phyloP scores from a whole-genome alignment of 176 grass and related monocot genomes.

The Typha latifolia region DNA sequence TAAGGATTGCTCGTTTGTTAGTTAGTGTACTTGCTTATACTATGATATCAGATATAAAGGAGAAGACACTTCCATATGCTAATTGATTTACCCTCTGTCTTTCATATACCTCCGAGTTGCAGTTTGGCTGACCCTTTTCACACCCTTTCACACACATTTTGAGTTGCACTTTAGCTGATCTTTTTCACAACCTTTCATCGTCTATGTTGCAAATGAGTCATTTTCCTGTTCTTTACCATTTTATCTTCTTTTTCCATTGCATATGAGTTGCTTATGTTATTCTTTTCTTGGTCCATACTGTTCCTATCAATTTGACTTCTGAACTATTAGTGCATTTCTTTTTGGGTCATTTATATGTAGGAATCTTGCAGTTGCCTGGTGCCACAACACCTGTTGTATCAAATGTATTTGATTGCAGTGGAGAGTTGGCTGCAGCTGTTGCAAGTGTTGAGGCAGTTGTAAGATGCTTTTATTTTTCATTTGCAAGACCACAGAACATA shows the following conservation, averaged over 20 bases:
- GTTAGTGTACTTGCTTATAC: too few relatives aligned
- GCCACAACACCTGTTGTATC: constrained; percentile 74
- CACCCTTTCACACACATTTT: too few relatives aligned
- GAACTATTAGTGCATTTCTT: constrained; percentile 1
- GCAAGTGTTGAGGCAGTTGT: constrained; percentile 88
- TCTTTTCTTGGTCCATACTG: not conserved
- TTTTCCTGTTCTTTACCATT: not conserved
- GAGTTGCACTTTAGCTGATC: too few relatives aligned
- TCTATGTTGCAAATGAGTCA: not conserved
- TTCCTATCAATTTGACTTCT: constrained; percentile 2
- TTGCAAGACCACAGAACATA: not conserved
- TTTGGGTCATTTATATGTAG: constrained; percentile 35
- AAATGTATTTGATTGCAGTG: constrained; percentile 66
- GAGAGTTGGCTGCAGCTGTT: constrained; percentile 59
- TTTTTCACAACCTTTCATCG: too few relatives aligned
- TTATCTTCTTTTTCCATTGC: not conserved
- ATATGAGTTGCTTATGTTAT: not conserved
- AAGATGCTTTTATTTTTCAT: constrained; percentile 32
- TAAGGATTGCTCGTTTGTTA: too few relatives aligned
- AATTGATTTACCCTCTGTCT: too few relatives aligned
- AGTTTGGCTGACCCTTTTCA: too few relatives aligned
- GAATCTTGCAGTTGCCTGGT: constrained; percentile 51
- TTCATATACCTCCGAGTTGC: too few relatives aligned
- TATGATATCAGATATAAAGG: too few relatives aligned
- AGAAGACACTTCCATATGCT: too few relatives aligned